These are phyloP conservation scores for Crithidia thermophila DNA, from an alignment of 208 protist species.

Conservation along the genomic window DNA sequence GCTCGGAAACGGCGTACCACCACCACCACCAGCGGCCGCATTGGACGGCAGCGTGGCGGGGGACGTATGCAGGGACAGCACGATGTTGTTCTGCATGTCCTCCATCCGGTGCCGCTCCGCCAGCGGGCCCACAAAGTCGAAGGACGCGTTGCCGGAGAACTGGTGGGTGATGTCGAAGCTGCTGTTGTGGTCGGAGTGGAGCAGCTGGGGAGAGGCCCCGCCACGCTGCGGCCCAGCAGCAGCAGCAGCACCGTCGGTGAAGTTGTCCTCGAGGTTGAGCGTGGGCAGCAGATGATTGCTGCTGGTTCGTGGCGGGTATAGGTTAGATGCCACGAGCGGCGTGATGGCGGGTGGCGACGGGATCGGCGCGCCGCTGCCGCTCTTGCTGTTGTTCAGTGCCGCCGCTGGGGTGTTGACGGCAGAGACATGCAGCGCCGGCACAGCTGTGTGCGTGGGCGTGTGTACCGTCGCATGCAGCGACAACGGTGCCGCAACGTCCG, in stretches of 20 bases:
- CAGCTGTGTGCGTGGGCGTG: neutral
- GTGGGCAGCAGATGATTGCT: conserved; percentile 7
- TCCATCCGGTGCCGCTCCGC: conserved; percentile 41
- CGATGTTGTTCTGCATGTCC: conserved; percentile 29
- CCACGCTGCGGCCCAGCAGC: conserved; percentile 3
- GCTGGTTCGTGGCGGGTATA: conserved; percentile 23
- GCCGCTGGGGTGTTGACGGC: neutral
- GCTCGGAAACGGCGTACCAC: neutral
- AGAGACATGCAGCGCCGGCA: conserved; percentile 1
- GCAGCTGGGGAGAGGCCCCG: conserved; percentile 3
- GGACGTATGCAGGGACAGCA: conserved; percentile 6
- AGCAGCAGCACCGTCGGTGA: neutral
- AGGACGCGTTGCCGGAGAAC: conserved; percentile 58
- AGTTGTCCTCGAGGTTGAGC: conserved; percentile 3
- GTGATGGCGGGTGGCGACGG: conserved; percentile 19
- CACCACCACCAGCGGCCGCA: neutral
- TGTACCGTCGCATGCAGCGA: conserved; percentile 13
- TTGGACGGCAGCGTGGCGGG: neutral
- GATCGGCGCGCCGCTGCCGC: conserved; percentile 2
- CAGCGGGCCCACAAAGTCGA: conserved; percentile 47
- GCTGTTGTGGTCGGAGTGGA: conserved; percentile 23
- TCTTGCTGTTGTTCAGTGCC: neutral
- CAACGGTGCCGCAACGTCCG: no score
- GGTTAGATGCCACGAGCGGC: conserved; percentile 19
- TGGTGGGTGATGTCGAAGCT: conserved; percentile 30